Conservation (phyloP, 2,329 filamentous ascomycete species). For the Fusarium annulatum region DNA sequence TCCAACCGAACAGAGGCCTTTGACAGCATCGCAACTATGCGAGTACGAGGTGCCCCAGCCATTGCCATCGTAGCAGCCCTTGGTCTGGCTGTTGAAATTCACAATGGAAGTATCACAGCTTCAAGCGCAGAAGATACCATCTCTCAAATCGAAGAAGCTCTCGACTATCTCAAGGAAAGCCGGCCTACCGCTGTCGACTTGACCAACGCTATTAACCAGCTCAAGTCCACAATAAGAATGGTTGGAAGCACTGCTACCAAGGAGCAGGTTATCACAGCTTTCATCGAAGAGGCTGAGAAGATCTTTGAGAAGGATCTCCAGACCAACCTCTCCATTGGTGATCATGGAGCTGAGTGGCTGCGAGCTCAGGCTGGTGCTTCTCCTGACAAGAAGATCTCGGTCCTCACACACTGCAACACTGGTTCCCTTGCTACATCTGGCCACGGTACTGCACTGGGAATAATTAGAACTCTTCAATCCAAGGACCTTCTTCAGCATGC, state of each 20-base stretch:
- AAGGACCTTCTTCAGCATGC: slow-evolving; percentile 78
- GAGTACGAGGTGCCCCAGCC: slow-evolving; percentile 83
- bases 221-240: slow-evolving; percentile 72
- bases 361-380: slow-evolving; percentile 65
- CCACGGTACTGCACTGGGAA: slow-evolving; percentile 95
- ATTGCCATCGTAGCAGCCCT: slow-evolving; percentile 98
- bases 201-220: slow-evolving; percentile 85
- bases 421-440: slow-evolving; percentile 96
- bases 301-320: slow-evolving; percentile 89
- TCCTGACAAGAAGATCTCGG: slow-evolving; percentile 68
- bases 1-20: slow-evolving; percentile 79
- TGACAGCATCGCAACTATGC: slow-evolving; percentile 84
- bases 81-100: slow-evolving; percentile 85
- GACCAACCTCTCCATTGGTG: slow-evolving; percentile 88
- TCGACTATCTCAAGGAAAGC: slow-evolving; percentile 89
- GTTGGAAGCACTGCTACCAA: slow-evolving; percentile 57
- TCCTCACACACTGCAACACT: slow-evolving; percentile 98
- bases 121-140: slow-evolving; percentile 67
- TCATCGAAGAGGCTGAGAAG: slow-evolving; percentile 82
- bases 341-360: slow-evolving; percentile 86
- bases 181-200: slow-evolving; percentile 96
- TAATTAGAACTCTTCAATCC: slow-evolving; percentile 84
- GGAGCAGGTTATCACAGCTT: slow-evolving; percentile 71
- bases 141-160: slow-evolving; percentile 76
- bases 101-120: slow-evolving; percentile 62